A percentile compares a stretch with the other conserved stretches of the same genome.
Evolutionary conservation across 2,329 filamentous ascomycete species (phyloP).

Genomic region (Phialophora expanda): DNA sequence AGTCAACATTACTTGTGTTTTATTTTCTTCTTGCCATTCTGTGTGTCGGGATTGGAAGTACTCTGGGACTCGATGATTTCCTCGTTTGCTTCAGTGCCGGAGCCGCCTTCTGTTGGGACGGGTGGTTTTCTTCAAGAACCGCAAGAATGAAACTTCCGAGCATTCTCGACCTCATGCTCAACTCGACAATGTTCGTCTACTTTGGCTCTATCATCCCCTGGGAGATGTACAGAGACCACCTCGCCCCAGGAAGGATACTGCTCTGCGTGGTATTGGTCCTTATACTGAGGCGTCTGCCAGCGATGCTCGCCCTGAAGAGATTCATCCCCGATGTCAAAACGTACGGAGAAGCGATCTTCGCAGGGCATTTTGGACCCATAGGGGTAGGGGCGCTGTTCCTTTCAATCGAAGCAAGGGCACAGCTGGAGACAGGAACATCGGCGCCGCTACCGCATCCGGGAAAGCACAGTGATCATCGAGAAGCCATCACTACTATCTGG

Average conservation of each 20-base stretch:
- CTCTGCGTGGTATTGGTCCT: constrained; percentile 56
- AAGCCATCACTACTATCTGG: constrained; percentile 57
- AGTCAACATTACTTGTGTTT: constrained; percentile 59
- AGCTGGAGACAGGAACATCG: constrained; percentile 57
- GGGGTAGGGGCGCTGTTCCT: constrained; percentile 63
- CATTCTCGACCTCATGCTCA: constrained; percentile 61
- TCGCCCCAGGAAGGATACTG: constrained; percentile 52
- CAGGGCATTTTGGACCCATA: constrained; percentile 64
- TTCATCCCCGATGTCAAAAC: constrained; percentile 57
- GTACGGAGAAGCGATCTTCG: constrained; percentile 59
- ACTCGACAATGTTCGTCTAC: constrained; percentile 62
- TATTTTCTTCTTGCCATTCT: constrained; percentile 62
- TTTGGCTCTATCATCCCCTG: constrained; percentile 62
- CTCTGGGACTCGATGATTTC: constrained; percentile 61
- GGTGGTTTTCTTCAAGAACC: constrained; percentile 58
- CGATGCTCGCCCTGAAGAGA: constrained; percentile 56
- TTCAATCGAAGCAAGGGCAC: constrained; percentile 60
- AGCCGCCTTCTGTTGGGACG: constrained; percentile 60
- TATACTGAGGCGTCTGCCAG: constrained; percentile 58
- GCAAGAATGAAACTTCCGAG: constrained; percentile 54
- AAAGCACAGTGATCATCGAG: constrained; percentile 42
- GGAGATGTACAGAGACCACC: constrained; percentile 47
- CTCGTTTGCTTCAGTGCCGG: constrained; percentile 63
- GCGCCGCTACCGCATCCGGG: constrained; percentile 54
- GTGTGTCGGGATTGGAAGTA: constrained; percentile 57